phyloP scores from a whole-genome alignment of 305 asterid species.

The Fraxinus nigra region DNA sequence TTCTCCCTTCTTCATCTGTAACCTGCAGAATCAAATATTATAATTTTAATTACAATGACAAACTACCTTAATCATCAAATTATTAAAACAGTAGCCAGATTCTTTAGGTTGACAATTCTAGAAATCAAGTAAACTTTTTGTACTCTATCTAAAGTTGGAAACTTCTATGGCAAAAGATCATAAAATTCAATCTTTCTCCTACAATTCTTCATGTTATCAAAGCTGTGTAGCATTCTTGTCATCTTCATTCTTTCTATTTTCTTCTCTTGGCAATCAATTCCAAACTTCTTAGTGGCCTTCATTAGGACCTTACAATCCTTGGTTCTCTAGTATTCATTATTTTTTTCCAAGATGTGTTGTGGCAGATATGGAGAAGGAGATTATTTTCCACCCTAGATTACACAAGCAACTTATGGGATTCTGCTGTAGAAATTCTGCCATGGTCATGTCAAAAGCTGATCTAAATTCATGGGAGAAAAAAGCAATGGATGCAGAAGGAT shows the following conservation, averaged over 20 bases:
- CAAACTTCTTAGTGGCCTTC: background rate
- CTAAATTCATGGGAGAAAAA: background rate
- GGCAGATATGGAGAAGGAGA: background rate
- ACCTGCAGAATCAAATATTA: slow-evolving; percentile 47
- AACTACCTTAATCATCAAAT: background rate
- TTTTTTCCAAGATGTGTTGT: background rate
- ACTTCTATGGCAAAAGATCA: background rate
- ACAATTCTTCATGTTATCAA: background rate
- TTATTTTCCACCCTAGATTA: background rate
- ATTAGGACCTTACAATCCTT: background rate
- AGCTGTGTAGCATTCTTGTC: background rate
- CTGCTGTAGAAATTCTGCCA: background rate
- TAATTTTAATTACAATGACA: slow-evolving; percentile 4
- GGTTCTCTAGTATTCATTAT: background rate
- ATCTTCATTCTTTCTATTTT: background rate
- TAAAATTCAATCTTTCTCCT: background rate
- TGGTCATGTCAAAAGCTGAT: background rate
- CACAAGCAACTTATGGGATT: background rate
- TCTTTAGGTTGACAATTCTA: background rate
- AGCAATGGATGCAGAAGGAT: background rate
- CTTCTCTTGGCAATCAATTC: background rate
- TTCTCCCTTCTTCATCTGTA: slow-evolving; percentile 85
- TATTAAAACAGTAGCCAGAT: background rate
- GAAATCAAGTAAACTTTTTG: background rate
- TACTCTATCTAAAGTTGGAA: background rate